Evolutionary conservation across 2,329 filamentous ascomycete species (phyloP).

Genomic region (Penicillium occitanis): DNA sequence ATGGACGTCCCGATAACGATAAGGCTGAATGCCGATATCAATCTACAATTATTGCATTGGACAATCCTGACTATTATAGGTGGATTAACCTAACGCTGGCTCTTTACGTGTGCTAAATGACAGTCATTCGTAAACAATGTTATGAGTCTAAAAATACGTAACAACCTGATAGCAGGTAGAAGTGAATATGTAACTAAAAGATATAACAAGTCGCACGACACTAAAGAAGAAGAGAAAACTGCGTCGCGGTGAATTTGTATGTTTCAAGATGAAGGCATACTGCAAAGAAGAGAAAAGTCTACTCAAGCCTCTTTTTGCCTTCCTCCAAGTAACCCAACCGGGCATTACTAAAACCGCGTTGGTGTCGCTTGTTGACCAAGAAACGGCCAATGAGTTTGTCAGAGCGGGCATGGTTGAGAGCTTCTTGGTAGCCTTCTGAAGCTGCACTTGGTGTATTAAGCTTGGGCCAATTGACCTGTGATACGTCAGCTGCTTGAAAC

Average conservation of each 20-base stretch:
- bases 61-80: not conserved
- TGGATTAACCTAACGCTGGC: too few species aligned
- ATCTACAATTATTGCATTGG: not conserved
- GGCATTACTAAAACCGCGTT: conserved; percentile 79
- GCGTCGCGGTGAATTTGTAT: conserved; percentile 9
- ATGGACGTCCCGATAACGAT: not conserved
- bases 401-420: conserved; percentile 76
- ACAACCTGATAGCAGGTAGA: conserved; percentile 5
- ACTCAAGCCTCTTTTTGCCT: conserved; percentile 96
- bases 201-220: not conserved
- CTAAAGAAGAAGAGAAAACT: not conserved
- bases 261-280: not conserved
- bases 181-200: conserved; percentile 14
- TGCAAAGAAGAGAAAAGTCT: conserved; percentile 21
- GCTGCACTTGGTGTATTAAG: conserved; percentile 86
- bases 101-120: not conserved
- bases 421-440: conserved; percentile 83
- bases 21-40: not conserved
- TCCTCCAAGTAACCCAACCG: conserved; percentile 86
- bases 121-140: not conserved
- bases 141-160: not conserved
- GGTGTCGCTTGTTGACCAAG: conserved; percentile 63
- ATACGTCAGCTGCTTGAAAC: conserved; percentile 13
- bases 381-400: conserved; percentile 77
- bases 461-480: conserved; percentile 91